Base-by-base conservation (phyloP, 495 filamentous ascomycete species). In the Penicillium taxi region DNA sequence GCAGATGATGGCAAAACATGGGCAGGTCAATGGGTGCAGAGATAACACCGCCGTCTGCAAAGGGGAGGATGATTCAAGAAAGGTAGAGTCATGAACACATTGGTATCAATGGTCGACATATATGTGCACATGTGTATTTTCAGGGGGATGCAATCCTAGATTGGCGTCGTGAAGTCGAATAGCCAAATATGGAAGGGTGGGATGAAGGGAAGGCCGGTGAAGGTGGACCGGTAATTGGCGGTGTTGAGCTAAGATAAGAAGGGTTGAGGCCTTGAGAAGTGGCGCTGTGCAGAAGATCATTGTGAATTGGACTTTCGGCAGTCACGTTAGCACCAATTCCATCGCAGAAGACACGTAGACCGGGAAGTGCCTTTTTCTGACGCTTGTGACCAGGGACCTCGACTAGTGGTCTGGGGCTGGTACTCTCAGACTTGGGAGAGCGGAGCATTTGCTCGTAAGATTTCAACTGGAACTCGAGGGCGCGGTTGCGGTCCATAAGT, bases 381-480 rank as follows among this genome's bases (percentile, higher is more conserved):
- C 53, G 53, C 21, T 60, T 47, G 46, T 50, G 38, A 12, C 64
- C 60, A 4, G 55, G 51, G 12, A 59, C 47, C 3, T 50, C 48
- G 14, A 54, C 35, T 2, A 66, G 32, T 5, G 59, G 31, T 12
- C 48, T 48, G 5, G 58, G 58, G 22, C 49, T 62, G 11, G 41
- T 45, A 26, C 31, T 45, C 35, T 67, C 63, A n/a, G 48, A 22
- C 50, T 65, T 64, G 16, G 62, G 57, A 2, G 59, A 57, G 13
- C 60, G 62, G 44, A 66, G 61, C 53, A 67, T 63, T 35, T 60
- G 56, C 39, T 63, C 61, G 43, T 61, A 66, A 9, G 60, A 58
- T 41, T 61, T 69, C 36, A 66, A 47, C 35, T 69, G 60, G 33
- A 61, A 59, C 39, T 64, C 61, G 5, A 66, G 54, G 21, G 60